Evolutionary conservation across 1,139 yeast genomes (phyloP).

Genomic region (Kodamaea derodonti): DNA sequence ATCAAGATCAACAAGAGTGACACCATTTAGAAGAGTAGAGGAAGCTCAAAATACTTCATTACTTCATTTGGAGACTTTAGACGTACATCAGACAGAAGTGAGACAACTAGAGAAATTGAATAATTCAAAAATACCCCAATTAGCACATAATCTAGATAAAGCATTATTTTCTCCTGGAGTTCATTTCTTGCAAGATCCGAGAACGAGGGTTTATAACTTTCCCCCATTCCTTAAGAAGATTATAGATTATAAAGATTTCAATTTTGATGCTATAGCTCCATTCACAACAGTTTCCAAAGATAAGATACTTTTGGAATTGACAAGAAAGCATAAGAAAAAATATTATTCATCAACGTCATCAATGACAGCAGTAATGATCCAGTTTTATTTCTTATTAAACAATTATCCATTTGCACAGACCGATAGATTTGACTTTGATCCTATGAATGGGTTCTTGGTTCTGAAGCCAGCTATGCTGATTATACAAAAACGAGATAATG

Average conservation of each 20-base stretch:
- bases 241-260: constrained; percentile 65
- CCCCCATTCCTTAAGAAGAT: constrained; percentile 58
- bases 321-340: constrained; percentile 36
- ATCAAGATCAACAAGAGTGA: not conserved
- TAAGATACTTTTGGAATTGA: constrained; percentile 43
- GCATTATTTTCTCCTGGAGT: constrained; percentile 81
- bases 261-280: constrained; percentile 51
- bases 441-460: constrained; percentile 31
- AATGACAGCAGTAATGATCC: constrained; percentile 71
- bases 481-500: constrained; percentile 28
- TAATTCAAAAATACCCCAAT: constrained; percentile 28
- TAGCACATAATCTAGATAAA: constrained; percentile 63
- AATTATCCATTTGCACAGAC: constrained; percentile 26
- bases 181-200: constrained; percentile 72
- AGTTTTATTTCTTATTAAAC: constrained; percentile 72
- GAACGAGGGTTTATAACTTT: constrained; percentile 72
- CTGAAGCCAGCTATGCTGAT: constrained; percentile 40
- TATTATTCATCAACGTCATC: constrained; percentile 86
- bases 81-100: constrained; percentile 11
- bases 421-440: constrained; percentile 30
- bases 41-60: not conserved
- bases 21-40: not conserved
- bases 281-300: constrained; percentile 74
- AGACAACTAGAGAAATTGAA: constrained; percentile 23
- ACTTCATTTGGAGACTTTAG: constrained; percentile 3